A percentile compares a stretch with the other conserved stretches of the same genome.
These are phyloP conservation scores for Kuraishia hungarica DNA, from an alignment of 805 yeast genomes.

Conservation along the genomic window DNA sequence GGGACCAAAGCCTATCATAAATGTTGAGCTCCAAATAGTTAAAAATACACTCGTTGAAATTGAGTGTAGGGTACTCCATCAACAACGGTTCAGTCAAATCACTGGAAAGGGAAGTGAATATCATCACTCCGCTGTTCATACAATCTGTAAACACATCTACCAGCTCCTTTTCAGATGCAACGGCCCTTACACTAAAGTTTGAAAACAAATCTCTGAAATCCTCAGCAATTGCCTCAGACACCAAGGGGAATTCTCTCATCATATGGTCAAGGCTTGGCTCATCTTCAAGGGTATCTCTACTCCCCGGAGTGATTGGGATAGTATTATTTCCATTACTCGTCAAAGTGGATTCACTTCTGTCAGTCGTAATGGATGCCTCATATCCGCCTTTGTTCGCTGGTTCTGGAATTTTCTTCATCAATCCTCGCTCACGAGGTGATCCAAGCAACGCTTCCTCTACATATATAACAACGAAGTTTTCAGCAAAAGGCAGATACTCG, in stretches of 20 bases:
- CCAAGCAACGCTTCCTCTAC: slow-evolving; percentile 53
- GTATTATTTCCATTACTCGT: not conserved
- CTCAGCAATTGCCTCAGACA: slow-evolving; percentile 28
- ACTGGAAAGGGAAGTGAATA: slow-evolving; percentile 23
- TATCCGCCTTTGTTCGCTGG: not conserved
- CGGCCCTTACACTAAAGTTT: slow-evolving; percentile 24
- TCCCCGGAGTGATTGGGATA: not conserved
- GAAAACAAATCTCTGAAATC: slow-evolving; percentile 30
- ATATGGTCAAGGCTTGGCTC: slow-evolving; percentile 27
- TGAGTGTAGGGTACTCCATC: slow-evolving; percentile 25
- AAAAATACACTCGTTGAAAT: slow-evolving; percentile 47
- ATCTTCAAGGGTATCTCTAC: not conserved
- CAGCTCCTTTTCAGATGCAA: slow-evolving; percentile 17
- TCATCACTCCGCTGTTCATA: slow-evolving; percentile 21
- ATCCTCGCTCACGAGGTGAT: slow-evolving; percentile 15
- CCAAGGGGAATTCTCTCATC: slow-evolving; percentile 27
- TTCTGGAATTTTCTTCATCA: not conserved
- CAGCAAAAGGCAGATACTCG: slow-evolving; percentile 49
- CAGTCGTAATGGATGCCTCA: not conserved
- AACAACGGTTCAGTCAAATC: slow-evolving; percentile 18
- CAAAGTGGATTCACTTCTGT: not conserved
- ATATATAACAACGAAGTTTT: slow-evolving; percentile 45
- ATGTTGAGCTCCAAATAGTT: slow-evolving; percentile 66
- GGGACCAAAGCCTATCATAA: slow-evolving; percentile 59
- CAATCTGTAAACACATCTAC: slow-evolving; percentile 18